Conservation (phyloP, 148 eudicot species). For the Bassia scoparia region DNA sequence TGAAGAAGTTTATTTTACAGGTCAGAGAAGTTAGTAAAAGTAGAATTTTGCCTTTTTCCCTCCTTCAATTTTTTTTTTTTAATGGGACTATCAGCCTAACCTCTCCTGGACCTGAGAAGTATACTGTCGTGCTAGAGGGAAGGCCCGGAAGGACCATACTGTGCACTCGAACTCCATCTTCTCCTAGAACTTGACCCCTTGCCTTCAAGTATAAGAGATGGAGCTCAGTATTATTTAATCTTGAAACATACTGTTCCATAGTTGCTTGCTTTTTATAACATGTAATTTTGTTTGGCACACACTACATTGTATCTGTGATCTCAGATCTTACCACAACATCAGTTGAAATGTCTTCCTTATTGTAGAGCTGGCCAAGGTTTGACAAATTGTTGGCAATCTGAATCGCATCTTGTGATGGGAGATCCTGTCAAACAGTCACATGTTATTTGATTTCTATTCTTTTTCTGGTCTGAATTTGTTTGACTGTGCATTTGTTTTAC, state of each 20-base stretch:
- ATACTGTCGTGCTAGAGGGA: conserved; percentile 71
- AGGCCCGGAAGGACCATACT: conserved; percentile 91
- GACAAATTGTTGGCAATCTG: conserved; percentile 91
- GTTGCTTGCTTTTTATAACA: background rate
- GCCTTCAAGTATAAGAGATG: conserved; percentile 37
- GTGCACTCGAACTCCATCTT: conserved; percentile 94
- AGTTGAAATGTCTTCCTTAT: conserved; percentile 66
- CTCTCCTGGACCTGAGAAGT: conserved; percentile 94
- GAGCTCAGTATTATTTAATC: background rate
- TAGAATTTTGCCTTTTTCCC: background rate
- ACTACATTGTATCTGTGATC: background rate
- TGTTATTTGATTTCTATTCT: background rate
- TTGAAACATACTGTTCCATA: background rate
- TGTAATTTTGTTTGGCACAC: background rate
- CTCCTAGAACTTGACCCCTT: conserved; percentile 86
- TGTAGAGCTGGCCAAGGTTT: conserved; percentile 80
- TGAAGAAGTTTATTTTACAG: conserved; percentile 17
- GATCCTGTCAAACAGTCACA: conserved; percentile 42
- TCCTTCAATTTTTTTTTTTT: background rate
- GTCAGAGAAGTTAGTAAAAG: conserved; percentile 14
- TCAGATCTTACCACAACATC: conserved; percentile 49
- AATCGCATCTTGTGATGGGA: conserved; percentile 71
- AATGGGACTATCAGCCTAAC: conserved; percentile 31
- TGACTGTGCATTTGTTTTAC: background rate
- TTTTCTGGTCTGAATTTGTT: background rate